phyloP scores from a whole-genome alignment of 2,329 filamentous ascomycete genomes.

The Diplodia corticola region DNA sequence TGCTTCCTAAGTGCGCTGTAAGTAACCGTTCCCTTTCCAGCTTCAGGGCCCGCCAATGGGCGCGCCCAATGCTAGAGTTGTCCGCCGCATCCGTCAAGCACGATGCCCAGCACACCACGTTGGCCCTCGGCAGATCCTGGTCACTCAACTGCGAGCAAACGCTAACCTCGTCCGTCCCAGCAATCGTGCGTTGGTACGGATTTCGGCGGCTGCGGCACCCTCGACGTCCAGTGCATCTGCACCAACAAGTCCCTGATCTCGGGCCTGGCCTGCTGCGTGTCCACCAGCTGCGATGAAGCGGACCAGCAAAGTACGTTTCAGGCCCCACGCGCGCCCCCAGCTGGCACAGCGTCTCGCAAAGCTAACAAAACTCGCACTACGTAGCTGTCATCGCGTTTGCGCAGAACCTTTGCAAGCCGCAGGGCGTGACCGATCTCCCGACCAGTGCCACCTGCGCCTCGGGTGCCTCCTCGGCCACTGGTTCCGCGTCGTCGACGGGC shows the following conservation, averaged over 20 bases:
- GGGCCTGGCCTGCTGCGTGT: constrained; percentile 46
- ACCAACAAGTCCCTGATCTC: constrained; percentile 38
- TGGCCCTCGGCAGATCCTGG: background rate
- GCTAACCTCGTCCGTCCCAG: constrained; percentile 24
- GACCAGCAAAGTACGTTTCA: constrained; percentile 38
- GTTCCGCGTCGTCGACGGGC: background rate
- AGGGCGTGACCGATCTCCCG: constrained; percentile 42
- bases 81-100: background rate
- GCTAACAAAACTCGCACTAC: background rate
- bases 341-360: background rate
- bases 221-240: constrained; percentile 48
- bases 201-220: constrained; percentile 39
- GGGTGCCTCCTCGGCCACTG: constrained; percentile 25
- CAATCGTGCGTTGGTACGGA: constrained; percentile 39
- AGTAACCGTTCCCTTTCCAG: constrained; percentile 19
- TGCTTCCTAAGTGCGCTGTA: constrained; percentile 34
- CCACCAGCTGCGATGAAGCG: constrained; percentile 33
- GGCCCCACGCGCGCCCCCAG: background rate
- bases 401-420: constrained; percentile 40
- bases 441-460: constrained; percentile 41
- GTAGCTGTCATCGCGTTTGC: constrained; percentile 47
- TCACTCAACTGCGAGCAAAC: constrained; percentile 1
- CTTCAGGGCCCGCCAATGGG: background rate
- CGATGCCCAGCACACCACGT: background rate
- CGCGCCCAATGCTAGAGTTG: background rate